Percentiles rank a stretch among this genome's conserved stretches.
Conservation (phyloP, 441 rosid species). For the Breynia disticha region DNA sequence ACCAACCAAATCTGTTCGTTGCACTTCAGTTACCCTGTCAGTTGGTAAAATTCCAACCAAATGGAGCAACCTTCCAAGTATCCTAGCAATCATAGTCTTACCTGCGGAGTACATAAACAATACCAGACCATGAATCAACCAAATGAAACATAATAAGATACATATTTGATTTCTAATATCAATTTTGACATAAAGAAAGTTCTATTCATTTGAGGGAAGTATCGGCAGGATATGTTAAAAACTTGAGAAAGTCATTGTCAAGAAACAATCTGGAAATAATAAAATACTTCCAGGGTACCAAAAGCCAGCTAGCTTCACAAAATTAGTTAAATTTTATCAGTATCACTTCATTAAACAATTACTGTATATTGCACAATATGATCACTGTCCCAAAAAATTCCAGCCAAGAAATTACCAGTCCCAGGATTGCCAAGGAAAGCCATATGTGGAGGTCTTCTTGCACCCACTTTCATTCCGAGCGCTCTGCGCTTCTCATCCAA, state of each 20-base stretch:
- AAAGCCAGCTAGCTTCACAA: no score
- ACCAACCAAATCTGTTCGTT: constrained; percentile 95
- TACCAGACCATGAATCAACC: neutral
- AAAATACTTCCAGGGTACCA: no score
- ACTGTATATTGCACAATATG: no score
- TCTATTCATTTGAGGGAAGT: neutral
- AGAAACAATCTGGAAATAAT: no score
- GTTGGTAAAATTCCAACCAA: constrained; percentile 88
- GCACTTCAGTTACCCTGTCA: constrained; percentile 89
- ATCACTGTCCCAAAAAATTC: neutral
- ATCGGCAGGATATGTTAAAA: no score
- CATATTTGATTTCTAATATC: neutral
- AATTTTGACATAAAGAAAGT: no score
- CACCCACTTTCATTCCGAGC: constrained; percentile 78
- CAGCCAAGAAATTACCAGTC: constrained; percentile 48
- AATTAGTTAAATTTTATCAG: no score
- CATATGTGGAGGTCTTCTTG: constrained; percentile 92
- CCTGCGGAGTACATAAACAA: constrained; percentile 35
- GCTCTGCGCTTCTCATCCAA: constrained; percentile 92
- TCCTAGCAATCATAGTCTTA: constrained; percentile 94
- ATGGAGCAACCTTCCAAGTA: constrained; percentile 81
- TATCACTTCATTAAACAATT: no score
- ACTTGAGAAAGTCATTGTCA: no score
- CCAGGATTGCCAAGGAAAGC: constrained; percentile 99
- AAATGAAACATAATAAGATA: neutral